These are phyloP conservation scores for Flaveria sonorensis DNA, from an alignment of 129 eudicot genomes.

Conservation along the genomic window DNA sequence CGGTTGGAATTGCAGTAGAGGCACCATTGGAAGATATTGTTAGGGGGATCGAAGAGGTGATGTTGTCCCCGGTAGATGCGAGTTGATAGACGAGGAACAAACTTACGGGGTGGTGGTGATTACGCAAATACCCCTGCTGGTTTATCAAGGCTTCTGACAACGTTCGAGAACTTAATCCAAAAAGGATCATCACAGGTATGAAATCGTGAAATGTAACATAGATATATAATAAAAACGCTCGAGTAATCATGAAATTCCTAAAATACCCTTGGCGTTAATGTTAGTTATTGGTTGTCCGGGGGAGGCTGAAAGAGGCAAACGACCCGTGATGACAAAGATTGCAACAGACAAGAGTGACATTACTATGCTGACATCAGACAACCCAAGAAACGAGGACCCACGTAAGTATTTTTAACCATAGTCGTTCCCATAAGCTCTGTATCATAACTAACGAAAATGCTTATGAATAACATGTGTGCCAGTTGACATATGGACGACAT, in stretches of 20 bases:
- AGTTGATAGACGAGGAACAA: constrained; percentile 97
- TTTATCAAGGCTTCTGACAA: constrained; percentile 85
- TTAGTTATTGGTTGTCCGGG: constrained; percentile 88
- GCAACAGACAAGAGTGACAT: constrained; percentile 94
- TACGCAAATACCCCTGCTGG: constrained; percentile 88
- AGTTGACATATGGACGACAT: constrained; percentile 98
- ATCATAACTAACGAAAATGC: background rate
- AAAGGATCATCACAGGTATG: constrained; percentile 87
- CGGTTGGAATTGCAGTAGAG: constrained; percentile 96
- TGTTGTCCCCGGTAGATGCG: constrained; percentile 95
- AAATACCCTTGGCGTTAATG: constrained; percentile 11
- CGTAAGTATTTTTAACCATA: constrained; percentile 51
- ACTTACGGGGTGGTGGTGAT: constrained; percentile 97
- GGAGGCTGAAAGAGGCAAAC: constrained; percentile 86
- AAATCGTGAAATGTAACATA: background rate
- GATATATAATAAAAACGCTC: background rate
- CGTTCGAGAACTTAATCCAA: constrained; percentile 80
- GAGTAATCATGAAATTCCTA: constrained; percentile 9
- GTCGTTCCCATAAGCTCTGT: background rate
- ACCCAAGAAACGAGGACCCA: constrained; percentile 92
- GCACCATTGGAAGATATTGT: constrained; percentile 97
- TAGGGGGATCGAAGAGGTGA: constrained; percentile 99
- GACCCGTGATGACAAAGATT: constrained; percentile 90
- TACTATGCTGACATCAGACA: constrained; percentile 89
- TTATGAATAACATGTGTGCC: constrained; percentile 28